A percentile compares a stretch with the other conserved stretches of the same genome.
Evolutionary conservation across 2,329 filamentous ascomycete genomes (phyloP).

Genomic region (Proliferodiscus dingleyae): DNA sequence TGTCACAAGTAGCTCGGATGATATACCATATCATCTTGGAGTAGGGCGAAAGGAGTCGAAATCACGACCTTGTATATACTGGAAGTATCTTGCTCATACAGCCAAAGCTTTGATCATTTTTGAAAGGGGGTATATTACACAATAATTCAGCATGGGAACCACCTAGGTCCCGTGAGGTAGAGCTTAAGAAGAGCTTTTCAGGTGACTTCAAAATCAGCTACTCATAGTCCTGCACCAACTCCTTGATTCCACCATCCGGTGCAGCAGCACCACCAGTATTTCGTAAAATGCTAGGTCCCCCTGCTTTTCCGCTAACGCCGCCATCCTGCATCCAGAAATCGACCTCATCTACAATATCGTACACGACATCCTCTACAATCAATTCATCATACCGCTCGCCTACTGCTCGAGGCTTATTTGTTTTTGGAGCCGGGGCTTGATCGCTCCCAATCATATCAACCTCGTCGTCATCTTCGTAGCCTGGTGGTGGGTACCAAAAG

Average conservation of each 20-base stretch:
- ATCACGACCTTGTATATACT: neutral
- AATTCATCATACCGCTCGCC: constrained; percentile 84
- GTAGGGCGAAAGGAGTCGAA: neutral
- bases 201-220: constrained; percentile 6
- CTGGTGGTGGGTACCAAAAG: constrained; percentile 82
- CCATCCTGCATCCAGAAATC: constrained; percentile 73
- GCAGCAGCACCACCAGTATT: constrained; percentile 17
- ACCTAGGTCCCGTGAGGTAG: too few species aligned
- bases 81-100: neutral
- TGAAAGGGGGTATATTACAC: neutral
- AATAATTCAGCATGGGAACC: neutral
- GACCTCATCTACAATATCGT: constrained; percentile 90
- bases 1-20: too few species aligned
- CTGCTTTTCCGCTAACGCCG: constrained; percentile 24
- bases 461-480: constrained; percentile 42
- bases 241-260: constrained; percentile 51
- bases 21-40: neutral
- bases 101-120: neutral
- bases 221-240: constrained; percentile 58
- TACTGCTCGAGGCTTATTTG: constrained; percentile 50
- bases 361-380: constrained; percentile 89
- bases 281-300: constrained; percentile 15
- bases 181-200: too few species aligned
- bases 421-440: constrained; percentile 25
- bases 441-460: constrained; percentile 44